Evolutionary conservation across 352 stramenopile genomes (phyloP).

Genomic region (Pythium rishiriense): DNA sequence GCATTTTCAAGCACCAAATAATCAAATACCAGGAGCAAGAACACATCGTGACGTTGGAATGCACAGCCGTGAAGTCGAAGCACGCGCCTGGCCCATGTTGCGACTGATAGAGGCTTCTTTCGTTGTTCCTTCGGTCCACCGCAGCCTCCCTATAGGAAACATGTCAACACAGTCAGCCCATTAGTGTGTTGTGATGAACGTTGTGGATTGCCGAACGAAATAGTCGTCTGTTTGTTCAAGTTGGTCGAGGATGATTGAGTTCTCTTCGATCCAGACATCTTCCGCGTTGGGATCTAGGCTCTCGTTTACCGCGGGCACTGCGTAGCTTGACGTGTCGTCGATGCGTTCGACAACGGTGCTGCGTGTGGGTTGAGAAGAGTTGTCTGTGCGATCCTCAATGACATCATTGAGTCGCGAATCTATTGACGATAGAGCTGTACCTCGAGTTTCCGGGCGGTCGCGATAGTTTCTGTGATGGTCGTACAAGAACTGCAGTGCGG

Average conservation of each 20-base stretch:
- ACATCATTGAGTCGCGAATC: not conserved
- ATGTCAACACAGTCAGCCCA: slow-evolving; percentile 22
- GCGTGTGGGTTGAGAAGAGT: not conserved
- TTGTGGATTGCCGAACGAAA: slow-evolving; percentile 15
- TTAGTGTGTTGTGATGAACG: slow-evolving; percentile 2
- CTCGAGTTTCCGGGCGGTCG: not conserved
- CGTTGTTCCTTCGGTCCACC: slow-evolving; percentile 26
- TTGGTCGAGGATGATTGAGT: slow-evolving; percentile 5
- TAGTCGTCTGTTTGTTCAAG: slow-evolving; percentile 9
- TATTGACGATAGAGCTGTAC: not conserved
- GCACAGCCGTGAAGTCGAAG: slow-evolving; percentile 20
- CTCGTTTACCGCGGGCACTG: not conserved
- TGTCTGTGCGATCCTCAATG: not conserved
- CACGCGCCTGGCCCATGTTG: slow-evolving; percentile 18
- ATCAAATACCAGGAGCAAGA: slow-evolving; percentile 32
- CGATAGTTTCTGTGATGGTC: slow-evolving; percentile 2
- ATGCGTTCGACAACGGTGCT: slow-evolving; percentile 2
- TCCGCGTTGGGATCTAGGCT: not conserved
- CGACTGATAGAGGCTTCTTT: slow-evolving; percentile 13
- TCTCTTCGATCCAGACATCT: slow-evolving; percentile 8
- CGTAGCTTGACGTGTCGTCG: slow-evolving; percentile 13
- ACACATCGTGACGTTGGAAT: slow-evolving; percentile 31
- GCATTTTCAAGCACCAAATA: slow-evolving; percentile 20
- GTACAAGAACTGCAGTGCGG: slow-evolving; percentile 1
- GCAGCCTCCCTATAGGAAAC: slow-evolving; percentile 24